Evolutionary conservation across 2,329 filamentous ascomycete genomes (phyloP), one percentile per base, ranked within the genome.

Genomic region (Sarocladium kiliense): DNA sequence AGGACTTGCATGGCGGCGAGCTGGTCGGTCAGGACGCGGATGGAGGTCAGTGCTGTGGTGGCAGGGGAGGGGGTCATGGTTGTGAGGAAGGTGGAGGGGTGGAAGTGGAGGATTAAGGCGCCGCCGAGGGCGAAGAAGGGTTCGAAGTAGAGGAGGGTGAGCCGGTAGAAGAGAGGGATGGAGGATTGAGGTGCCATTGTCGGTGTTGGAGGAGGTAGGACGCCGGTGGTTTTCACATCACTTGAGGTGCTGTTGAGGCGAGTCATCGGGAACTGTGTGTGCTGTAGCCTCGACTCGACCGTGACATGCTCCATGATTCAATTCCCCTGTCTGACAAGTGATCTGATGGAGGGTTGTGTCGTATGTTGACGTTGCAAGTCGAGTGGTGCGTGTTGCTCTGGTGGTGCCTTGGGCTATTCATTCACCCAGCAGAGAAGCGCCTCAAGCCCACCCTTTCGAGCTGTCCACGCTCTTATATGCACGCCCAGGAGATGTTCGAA

Each of bases 71-170:
- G 51, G 2, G 57, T 54, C 64, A 72, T 64, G 27, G 58, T 59
- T 26, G 61, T 53, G 16, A 67, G 57, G 58, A 69, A 73, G 39
- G 44, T 55, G 9, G 39, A 54, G 4, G 70, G 69, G 12, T 54
- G 27, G 58, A 56, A 37, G n/a, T 71, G 56, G 25, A 64, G 62
- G 44, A 71, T 61, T 26, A 63, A 21, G 9, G 64, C 65, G 51
- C 71, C 70, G 53, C 59, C 55, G 11, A 68, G 25, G 32, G 71
- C 68, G 36, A 63, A 63, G 18, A 72, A 55, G 11, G 71, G 71
- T 59, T 74, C 71, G 53, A 72, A 49, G 41, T 63, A 63, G 30
- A 65, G 65, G 27, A 74, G 58, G 45, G 64, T 58, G 54, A 72
- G 37, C 39, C 66, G 68, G 61, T 68, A 71, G 41, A 59, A 16